Percentiles rank a stretch among this genome's conserved stretches.
These are phyloP conservation scores for Tetracladium setigerum DNA, from an alignment of 495 filamentous ascomycete species.

Conservation along the genomic window DNA sequence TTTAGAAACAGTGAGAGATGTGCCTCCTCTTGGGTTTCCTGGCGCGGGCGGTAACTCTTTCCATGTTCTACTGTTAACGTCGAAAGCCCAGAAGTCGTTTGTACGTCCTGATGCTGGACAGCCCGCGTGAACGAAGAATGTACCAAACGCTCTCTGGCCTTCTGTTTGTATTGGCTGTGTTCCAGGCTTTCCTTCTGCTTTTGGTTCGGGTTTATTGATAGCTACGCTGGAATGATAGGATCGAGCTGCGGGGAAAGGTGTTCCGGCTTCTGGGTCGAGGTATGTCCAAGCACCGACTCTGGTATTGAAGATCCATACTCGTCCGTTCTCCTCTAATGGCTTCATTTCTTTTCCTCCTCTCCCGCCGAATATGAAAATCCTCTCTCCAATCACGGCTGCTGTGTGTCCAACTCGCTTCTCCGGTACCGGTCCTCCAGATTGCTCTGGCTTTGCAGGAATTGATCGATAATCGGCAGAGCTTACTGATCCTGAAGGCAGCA, in stretches of 20 bases:
- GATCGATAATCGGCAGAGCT: slow-evolving; percentile 46
- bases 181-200: slow-evolving; percentile 40
- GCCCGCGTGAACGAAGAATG: slow-evolving; percentile 66
- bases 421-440: slow-evolving; percentile 33
- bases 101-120: slow-evolving; percentile 50
- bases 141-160: slow-evolving; percentile 39
- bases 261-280: slow-evolving; percentile 39
- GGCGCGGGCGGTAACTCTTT: slow-evolving; percentile 53
- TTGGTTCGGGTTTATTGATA: slow-evolving; percentile 34
- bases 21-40: slow-evolving; percentile 51
- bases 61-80: slow-evolving; percentile 51
- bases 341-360: slow-evolving; percentile 34
- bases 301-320: slow-evolving; percentile 61
- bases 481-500: slow-evolving; percentile 44
- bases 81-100: slow-evolving; percentile 67
- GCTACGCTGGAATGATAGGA: slow-evolving; percentile 41
- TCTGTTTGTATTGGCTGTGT: slow-evolving; percentile 28
- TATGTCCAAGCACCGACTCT: slow-evolving; percentile 45
- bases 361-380: slow-evolving; percentile 60
- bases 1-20: slow-evolving; percentile 49
- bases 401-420: slow-evolving; percentile 48
- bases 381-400: slow-evolving; percentile 47
- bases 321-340: slow-evolving; percentile 50
- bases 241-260: slow-evolving; percentile 33
- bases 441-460: slow-evolving; percentile 36